Evolutionary conservation across 2,329 filamentous ascomycete species (phyloP).

Genomic region (Colletotrichum cordylinicola): DNA sequence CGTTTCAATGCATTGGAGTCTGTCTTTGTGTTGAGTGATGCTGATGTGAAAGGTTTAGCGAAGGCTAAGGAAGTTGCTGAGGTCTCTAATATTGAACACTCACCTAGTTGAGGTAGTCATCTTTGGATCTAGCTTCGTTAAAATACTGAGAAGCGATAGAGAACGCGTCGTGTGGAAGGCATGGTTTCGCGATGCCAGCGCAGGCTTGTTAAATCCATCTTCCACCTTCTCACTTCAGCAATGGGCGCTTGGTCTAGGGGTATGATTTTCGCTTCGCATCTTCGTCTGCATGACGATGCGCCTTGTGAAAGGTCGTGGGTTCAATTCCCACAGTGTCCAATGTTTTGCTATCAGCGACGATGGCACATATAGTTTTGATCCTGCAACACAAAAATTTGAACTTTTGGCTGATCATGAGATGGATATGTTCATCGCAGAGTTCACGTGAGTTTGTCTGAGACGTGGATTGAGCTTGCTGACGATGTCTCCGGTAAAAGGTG

Average conservation of each 20-base stretch:
- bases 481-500: background rate
- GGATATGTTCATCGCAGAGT: fast-evolving
- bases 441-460: background rate
- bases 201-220: no score
- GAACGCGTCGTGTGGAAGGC: fast-evolving
- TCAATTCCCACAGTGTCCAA: slow-evolving; percentile 21
- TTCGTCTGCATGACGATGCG: background rate
- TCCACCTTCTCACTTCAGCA: no score
- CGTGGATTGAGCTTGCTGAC: background rate
- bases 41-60: background rate
- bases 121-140: fast-evolving
- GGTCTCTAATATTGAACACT: no score
- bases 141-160: fast-evolving
- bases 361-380: no score
- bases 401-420: fast-evolving
- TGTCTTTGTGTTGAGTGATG: background rate
- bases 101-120: background rate
- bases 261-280: slow-evolving; percentile 23
- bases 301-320: slow-evolving; percentile 21
- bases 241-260: slow-evolving; percentile 22
- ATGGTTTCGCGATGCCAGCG: background rate
- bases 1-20: background rate
- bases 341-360: no score
- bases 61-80: background rate
- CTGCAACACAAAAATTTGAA: fast-evolving